phyloP scores from a whole-genome alignment of 202 grass and related monocot species.

The Elaeis oleifera region DNA sequence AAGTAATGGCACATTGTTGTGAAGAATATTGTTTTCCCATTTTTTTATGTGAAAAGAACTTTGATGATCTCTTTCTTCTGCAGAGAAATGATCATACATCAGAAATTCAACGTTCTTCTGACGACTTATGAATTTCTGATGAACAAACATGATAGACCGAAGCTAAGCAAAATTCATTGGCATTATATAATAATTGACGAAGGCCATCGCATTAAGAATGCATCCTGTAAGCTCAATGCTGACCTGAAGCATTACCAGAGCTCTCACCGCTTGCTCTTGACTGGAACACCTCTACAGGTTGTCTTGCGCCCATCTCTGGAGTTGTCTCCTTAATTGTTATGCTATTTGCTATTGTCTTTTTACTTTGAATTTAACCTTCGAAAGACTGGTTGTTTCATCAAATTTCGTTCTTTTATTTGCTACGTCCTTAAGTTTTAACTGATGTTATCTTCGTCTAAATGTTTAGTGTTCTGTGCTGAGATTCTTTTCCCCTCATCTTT shows the following conservation, averaged over 20 bases:
- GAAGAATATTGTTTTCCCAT: slow-evolving; percentile 28
- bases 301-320: neutral
- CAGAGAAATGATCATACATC: slow-evolving; percentile 98
- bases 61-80: slow-evolving; percentile 1
- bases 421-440: neutral
- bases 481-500: no score
- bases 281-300: slow-evolving; percentile 96
- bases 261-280: slow-evolving; percentile 81
- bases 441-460: no score
- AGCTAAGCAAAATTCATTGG: slow-evolving; percentile 98
- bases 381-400: neutral
- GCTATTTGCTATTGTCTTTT: slow-evolving; percentile 13
- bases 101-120: slow-evolving; percentile 97
- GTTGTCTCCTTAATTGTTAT: no score
- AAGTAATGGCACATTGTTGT: slow-evolving; percentile 48
- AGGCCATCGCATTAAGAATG: slow-evolving; percentile 99
- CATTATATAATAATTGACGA: slow-evolving; percentile 99
- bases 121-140: slow-evolving; percentile 98
- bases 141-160: slow-evolving; percentile 99
- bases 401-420: slow-evolving; percentile 6
- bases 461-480: no score
- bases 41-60: slow-evolving; percentile 2
- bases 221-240: slow-evolving; percentile 98
- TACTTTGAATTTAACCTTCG: neutral
- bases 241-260: slow-evolving; percentile 95